Percentiles rank a stretch among this genome's conserved stretches.
These are phyloP conservation scores for Ulvella scutata DNA, from an alignment of 139 green algal genomes.

Conservation along the genomic window DNA sequence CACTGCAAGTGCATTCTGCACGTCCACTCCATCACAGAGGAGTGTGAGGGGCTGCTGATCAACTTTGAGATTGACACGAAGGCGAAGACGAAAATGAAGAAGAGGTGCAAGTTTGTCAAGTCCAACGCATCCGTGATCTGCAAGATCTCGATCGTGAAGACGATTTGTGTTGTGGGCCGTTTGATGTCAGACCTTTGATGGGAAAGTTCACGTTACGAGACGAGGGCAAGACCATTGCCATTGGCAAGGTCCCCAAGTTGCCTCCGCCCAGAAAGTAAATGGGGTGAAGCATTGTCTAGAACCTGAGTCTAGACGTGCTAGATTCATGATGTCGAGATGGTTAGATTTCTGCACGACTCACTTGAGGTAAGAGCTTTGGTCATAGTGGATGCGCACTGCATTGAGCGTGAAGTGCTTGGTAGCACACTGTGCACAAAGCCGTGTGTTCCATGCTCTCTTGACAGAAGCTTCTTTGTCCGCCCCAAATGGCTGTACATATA, in stretches of 20 bases:
- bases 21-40: slow-evolving; percentile 77
- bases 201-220: slow-evolving; percentile 89
- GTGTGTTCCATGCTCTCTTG: no score
- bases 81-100: slow-evolving; percentile 73
- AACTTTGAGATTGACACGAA: slow-evolving; percentile 65
- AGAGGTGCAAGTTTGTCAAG: slow-evolving; percentile 71
- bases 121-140: slow-evolving; percentile 31
- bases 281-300: no score
- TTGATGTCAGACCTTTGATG: slow-evolving; percentile 43
- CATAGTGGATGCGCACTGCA: no score
- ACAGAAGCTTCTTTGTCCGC: no score
- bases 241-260: slow-evolving; percentile 85
- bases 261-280: slow-evolving; percentile 21
- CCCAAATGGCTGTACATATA: no score
- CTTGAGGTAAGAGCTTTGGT: no score
- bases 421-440: no score
- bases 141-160: slow-evolving; percentile 48
- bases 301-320: no score
- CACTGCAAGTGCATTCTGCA: slow-evolving; percentile 76
- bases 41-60: slow-evolving; percentile 80
- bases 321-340: no score
- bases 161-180: slow-evolving; percentile 84
- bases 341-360: no score
- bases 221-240: slow-evolving; percentile 85
- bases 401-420: no score